Conservation (phyloP, 352 stramenopile species). For the Globisporangium rhizosaccharum region DNA sequence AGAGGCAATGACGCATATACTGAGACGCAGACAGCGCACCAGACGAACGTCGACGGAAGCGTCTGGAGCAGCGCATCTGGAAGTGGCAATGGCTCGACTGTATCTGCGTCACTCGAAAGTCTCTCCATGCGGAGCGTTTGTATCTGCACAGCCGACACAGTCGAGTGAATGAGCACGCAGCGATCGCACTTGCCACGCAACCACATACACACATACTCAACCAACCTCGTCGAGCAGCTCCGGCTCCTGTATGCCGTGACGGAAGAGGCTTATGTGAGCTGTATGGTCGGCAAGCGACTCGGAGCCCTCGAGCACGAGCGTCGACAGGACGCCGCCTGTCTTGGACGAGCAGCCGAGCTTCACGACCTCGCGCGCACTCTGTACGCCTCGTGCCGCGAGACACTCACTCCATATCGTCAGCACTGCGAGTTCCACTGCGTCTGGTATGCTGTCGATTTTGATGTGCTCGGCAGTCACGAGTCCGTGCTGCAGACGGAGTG, state of each 20-base stretch:
- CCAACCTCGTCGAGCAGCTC: conserved; percentile 10
- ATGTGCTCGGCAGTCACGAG: conserved; percentile 1
- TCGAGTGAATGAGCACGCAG: too few species aligned
- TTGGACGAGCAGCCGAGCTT: conserved; percentile 1
- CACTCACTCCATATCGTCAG: conserved; percentile 10
- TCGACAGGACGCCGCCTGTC: not conserved
- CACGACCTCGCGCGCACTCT: not conserved
- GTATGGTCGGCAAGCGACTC: not conserved
- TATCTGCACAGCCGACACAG: too few species aligned
- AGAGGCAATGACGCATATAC: not conserved
- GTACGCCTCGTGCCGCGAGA: conserved; percentile 1
- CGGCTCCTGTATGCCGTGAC: not conserved
- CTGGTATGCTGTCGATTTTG: not conserved
- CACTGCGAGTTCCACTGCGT: conserved; percentile 7
- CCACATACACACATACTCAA: not conserved
- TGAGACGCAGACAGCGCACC: conserved; percentile 13
- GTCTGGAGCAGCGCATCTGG: not conserved
- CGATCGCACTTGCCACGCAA: too few species aligned
- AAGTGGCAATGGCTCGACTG: not conserved
- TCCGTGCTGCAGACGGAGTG: conserved; percentile 3
- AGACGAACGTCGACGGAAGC: conserved; percentile 20
- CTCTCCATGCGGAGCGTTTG: too few species aligned
- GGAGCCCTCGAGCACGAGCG: conserved; percentile 1
- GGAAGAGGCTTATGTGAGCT: conserved; percentile 6
- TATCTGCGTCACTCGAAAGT: not conserved